These are phyloP conservation scores for Cryphonectria radicalis DNA, from an alignment of 2,329 filamentous ascomycete genomes.

Conservation along the genomic window DNA sequence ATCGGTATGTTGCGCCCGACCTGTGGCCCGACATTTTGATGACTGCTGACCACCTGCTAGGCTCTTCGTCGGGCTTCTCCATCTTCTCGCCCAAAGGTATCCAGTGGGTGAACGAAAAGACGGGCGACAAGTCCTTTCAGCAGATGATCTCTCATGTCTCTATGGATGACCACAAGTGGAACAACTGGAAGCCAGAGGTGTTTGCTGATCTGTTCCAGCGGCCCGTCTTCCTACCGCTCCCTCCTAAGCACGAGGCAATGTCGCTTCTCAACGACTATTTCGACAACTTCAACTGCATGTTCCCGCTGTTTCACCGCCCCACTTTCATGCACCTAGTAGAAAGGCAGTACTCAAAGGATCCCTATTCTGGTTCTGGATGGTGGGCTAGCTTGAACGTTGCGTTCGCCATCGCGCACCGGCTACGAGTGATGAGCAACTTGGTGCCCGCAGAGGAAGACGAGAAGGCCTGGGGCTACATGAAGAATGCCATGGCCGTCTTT, in stretches of 20 bases:
- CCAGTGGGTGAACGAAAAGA: conserved; percentile 98
- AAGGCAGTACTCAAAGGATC: conserved; percentile 88
- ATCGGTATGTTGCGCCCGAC: conserved; percentile 68
- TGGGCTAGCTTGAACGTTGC: conserved; percentile 97
- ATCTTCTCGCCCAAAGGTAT: conserved; percentile 99
- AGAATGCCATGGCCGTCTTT: conserved; percentile 94
- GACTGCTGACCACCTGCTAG: conserved; percentile 47
- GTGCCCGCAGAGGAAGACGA: conserved; percentile 90
- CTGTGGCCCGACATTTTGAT: conserved; percentile 11
- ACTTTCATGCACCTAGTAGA: conserved; percentile 98
- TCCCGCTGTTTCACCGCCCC: conserved; percentile 94
- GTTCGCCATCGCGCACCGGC: conserved; percentile 87
- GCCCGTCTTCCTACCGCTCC: conserved; percentile 80
- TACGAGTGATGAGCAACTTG: conserved; percentile 94
- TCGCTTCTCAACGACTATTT: conserved; percentile 93
- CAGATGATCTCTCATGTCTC: conserved; percentile 92
- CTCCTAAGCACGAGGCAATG: conserved; percentile 83
- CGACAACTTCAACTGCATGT: conserved; percentile 99
- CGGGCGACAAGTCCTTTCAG: conserved; percentile 92
- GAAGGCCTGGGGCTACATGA: conserved; percentile 93
- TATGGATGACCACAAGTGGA: conserved; percentile 93
- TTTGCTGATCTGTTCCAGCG: conserved; percentile 91
- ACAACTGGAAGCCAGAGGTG: conserved; percentile 97
- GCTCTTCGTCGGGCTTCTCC: conserved; percentile 95
- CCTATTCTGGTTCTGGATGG: conserved; percentile 95